Evolutionary conservation across 1,139 yeast species (phyloP).

Genomic region (Suhomyces bokatorum): DNA sequence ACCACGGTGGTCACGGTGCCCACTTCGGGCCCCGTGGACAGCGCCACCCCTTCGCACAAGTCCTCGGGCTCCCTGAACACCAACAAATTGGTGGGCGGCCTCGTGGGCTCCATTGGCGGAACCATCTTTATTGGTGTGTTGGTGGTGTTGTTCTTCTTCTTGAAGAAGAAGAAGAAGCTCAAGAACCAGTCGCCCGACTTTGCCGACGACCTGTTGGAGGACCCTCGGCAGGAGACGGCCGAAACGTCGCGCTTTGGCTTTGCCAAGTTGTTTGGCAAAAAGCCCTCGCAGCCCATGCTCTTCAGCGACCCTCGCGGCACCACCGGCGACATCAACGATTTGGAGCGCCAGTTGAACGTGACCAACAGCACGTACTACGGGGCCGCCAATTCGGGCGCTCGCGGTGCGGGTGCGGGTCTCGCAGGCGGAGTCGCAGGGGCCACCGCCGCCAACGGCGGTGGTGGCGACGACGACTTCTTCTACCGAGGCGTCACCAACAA

Average conservation of each 20-base stretch:
- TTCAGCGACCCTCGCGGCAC: constrained; percentile 15
- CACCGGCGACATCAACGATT: constrained; percentile 23
- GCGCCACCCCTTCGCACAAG: constrained; percentile 15
- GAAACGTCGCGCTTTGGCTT: constrained; percentile 24
- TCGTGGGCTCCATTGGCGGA: constrained; percentile 52
- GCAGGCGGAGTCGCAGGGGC: constrained; percentile 13
- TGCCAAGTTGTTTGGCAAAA: constrained; percentile 30
- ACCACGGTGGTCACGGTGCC: constrained; percentile 45
- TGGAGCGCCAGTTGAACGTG: constrained; percentile 26
- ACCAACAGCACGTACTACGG: constrained; percentile 19
- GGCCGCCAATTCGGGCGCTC: constrained; percentile 15
- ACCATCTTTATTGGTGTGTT: constrained; percentile 42
- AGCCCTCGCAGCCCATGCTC: constrained; percentile 11
- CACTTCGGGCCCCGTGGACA: constrained; percentile 23
- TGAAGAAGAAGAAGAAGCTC: constrained; percentile 35
- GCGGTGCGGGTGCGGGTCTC: constrained; percentile 12
- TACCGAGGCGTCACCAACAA: constrained; percentile 50
- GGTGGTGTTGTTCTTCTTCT: constrained; percentile 38
- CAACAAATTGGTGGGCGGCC: constrained; percentile 46
- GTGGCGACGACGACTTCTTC: constrained; percentile 38
- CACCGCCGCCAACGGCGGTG: constrained; percentile 17
- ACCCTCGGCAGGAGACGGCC: constrained; percentile 10
- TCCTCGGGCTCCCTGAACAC: constrained; percentile 26
- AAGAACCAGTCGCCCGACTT: constrained; percentile 51
- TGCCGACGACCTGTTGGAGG: constrained; percentile 26